Evolutionary conservation across 495 filamentous ascomycete genomes (phyloP), one percentile per base, ranked within the genome.

Genomic region (Penicillium argentinense): DNA sequence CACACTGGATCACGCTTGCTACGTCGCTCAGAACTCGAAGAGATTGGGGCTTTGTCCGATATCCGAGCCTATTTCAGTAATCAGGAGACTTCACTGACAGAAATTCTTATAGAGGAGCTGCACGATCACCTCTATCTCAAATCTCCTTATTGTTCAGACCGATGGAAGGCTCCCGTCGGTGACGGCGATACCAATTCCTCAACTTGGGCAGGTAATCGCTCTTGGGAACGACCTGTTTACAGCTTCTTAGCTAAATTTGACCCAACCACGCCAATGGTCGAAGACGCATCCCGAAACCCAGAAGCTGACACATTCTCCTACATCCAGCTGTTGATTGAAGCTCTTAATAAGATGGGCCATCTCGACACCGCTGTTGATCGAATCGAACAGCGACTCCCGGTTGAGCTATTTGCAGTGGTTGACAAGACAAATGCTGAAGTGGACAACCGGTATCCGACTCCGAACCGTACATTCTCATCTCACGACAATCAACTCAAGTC

Each of bases 121-220:
- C 95, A 97, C 60, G 95, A 92, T 58, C 93, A 99, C 69, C 76
- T 99, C 3, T 99, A 97, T 57, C 78, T 99, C 9, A 97, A 97
- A 56, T 96, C 91, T 9, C 91, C 90, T 1, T 97, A 97, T 57
- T 97, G 91, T 65, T 88, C 95, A 49, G 88, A 95, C 64, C 74
- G 93, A 38, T 99, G 93, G 93, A 95, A 93, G 59, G 75, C 79
- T 36, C 71, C 59, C 14, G 59, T 46, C 24, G 53, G 58, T 23
- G 75, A 76, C 28, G 73, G 73, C 21, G 81, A 84, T 24, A 78
- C 80, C 49, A 83, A 79, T 56, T 17, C 62, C 11, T 54, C 62
- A 17, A 58, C 32, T 9, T 63, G 59, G 53, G 49, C 59, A 22
- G 59, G 64, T 3, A 56, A 54, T 19, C 55, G 53, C 8, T 58